Evolutionary conservation across 257 asterid genomes (phyloP).

Genomic region (Solanum chiquidenum): DNA sequence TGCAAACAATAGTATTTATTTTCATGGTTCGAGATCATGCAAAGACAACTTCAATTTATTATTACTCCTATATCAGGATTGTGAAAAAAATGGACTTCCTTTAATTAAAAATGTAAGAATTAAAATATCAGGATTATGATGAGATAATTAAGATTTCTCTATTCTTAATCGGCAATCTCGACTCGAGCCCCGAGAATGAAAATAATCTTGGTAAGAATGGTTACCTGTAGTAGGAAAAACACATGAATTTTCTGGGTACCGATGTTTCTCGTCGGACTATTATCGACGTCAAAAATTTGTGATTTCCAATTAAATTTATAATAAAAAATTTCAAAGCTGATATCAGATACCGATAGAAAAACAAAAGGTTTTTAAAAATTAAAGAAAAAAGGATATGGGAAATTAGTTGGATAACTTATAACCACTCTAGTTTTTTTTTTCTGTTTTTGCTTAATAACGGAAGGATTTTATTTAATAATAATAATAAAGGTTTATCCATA

Average conservation of each 20-base stretch:
- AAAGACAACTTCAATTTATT: neutral
- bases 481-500: too few relatives aligned
- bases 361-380: neutral
- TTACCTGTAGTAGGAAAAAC: neutral
- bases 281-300: too few relatives aligned
- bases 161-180: neutral
- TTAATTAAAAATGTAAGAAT: neutral
- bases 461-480: too few relatives aligned
- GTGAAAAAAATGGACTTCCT: neutral
- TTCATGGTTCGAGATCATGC: neutral
- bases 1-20: neutral
- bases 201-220: neutral
- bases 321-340: neutral
- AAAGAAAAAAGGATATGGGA: neutral
- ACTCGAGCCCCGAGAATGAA: neutral
- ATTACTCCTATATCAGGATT: neutral
- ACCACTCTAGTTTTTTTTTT: neutral
- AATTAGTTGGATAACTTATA: neutral
- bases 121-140: neutral
- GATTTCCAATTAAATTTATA: too few relatives aligned
- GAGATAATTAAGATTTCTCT: neutral
- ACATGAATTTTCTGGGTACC: neutral
- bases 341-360: neutral
- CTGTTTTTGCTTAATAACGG: too few relatives aligned
- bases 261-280: neutral